phyloP scores from a whole-genome alignment of 2,329 filamentous ascomycete genomes.

The Fusarium foetens region DNA sequence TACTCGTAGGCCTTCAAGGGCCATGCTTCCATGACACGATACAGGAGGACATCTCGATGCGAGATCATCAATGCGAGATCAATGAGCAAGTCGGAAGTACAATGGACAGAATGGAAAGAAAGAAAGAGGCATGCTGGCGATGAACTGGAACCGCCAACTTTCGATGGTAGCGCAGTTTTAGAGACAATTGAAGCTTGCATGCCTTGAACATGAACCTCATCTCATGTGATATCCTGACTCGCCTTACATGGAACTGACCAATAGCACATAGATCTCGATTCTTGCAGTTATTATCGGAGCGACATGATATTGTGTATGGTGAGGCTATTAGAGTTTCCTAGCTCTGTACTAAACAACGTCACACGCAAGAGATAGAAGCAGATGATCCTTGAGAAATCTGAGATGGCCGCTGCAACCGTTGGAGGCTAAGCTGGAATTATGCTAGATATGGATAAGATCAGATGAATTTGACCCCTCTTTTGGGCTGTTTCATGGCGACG shows the following conservation, averaged over 20 bases:
- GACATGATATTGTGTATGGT: neutral
- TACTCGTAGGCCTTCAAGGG: slow-evolving; percentile 10
- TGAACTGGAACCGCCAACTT: slow-evolving; percentile 34
- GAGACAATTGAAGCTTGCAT: slow-evolving; percentile 41
- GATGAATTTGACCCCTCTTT: slow-evolving; percentile 2
- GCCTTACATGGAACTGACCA: neutral
- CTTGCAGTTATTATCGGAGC: neutral
- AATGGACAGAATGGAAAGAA: slow-evolving; percentile 19
- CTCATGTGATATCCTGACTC: slow-evolving; percentile 1
- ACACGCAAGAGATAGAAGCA: neutral
- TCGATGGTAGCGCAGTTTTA: slow-evolving; percentile 39
- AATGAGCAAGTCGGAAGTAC: slow-evolving; percentile 18
- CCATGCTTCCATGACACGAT: slow-evolving; percentile 22
- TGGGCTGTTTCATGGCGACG: neutral
- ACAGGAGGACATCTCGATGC: slow-evolving; percentile 5
- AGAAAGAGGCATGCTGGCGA: slow-evolving; percentile 39
- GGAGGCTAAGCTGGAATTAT: neutral
- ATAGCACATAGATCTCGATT: neutral
- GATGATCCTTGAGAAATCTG: neutral
- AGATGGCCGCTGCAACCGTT: slow-evolving; percentile 5
- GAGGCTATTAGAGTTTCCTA: slow-evolving; percentile 13
- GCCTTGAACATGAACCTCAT: slow-evolving; percentile 26
- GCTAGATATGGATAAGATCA: neutral
- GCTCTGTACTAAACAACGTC: neutral
- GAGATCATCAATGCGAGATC: neutral